Base-by-base conservation (phyloP, 768 basidiomycete species). In the Leucosporidium scottii region DNA sequence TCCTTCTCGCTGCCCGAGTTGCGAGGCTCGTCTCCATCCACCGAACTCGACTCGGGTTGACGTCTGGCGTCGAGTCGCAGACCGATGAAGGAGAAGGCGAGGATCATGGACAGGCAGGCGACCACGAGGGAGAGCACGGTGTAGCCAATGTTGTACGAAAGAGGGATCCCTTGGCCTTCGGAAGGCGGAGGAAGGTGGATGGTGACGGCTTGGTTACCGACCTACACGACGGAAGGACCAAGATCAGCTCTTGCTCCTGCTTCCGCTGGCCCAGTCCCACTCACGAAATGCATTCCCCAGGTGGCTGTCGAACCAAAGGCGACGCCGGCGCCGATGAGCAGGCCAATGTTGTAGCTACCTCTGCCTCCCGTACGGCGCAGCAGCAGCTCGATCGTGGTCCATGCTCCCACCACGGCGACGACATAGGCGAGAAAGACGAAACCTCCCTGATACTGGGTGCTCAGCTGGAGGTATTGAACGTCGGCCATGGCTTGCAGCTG, bases 71-170 rank as follows among this genome's bases (percentile, higher is more conserved):
- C 59, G 49, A 71, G 17, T 2, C 70, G 66, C 3, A 71, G 70
- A 50, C 66, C 70, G 66, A 71, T 71, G 57, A 71, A 71, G 28
- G 64, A 62, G 48, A 71, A 71, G 44, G 70, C 70, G 64, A 71
- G 53, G 51, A 62, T 68, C 70, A 71, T 71, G 20, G 55, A 62
- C 10, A 67, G 53, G 56, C 60, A 62, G 30, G 66, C 58, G 13
- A 71, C 64, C 47, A 68, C 56, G 57, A 71, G 64, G 18, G 66
- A 68, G 13, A 71, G 61, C 39, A 71, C 55, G 30, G 70, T 71
- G 61, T 50, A 71, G 47, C 59, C 63, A 36, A 66, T 56, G 34
- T 31, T 36, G 64, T 71, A 71, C 5, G 61, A 62, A 23, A 71
- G 66, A 8, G 61, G 64, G 3, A 65, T 53, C 25, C 69, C 65